Evolutionary conservation across 257 asterid genomes (phyloP).

Genomic region (Capsicum rhomboideum): DNA sequence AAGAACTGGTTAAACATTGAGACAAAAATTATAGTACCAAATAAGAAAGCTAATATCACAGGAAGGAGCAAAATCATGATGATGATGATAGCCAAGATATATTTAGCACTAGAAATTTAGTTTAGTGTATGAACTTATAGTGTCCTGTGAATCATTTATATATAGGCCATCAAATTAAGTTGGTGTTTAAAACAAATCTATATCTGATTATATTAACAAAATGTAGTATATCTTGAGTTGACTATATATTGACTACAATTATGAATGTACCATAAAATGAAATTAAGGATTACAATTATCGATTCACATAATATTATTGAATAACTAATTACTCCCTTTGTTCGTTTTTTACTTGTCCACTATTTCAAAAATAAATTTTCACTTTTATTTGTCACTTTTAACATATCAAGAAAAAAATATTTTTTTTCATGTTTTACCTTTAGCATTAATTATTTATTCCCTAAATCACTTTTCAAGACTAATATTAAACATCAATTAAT

Average conservation of each 20-base stretch:
- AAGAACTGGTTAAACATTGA: background rate
- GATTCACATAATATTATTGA: background rate
- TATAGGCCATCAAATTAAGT: background rate
- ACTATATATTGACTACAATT: background rate
- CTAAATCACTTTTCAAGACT: too few species aligned
- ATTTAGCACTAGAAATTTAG: background rate
- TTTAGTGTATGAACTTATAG: background rate
- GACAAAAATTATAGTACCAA: background rate
- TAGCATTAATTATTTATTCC: too few species aligned
- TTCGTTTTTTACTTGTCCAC: too few species aligned
- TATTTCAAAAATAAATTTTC: too few species aligned
- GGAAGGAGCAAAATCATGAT: background rate
- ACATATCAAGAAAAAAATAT: too few species aligned
- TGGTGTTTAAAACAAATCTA: background rate
- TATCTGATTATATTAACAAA: background rate
- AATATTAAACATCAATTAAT: too few species aligned
- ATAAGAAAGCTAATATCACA: background rate
- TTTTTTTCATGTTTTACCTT: too few species aligned
- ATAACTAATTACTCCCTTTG: too few species aligned
- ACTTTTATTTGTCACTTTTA: too few species aligned
- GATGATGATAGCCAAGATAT: background rate
- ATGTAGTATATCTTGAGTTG: background rate
- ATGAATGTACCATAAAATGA: rapidly evolving
- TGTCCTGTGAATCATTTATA: background rate
- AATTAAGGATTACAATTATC: background rate